Conservation (phyloP, 208 protist genomes). For the Leishmania mexicana region DNA sequence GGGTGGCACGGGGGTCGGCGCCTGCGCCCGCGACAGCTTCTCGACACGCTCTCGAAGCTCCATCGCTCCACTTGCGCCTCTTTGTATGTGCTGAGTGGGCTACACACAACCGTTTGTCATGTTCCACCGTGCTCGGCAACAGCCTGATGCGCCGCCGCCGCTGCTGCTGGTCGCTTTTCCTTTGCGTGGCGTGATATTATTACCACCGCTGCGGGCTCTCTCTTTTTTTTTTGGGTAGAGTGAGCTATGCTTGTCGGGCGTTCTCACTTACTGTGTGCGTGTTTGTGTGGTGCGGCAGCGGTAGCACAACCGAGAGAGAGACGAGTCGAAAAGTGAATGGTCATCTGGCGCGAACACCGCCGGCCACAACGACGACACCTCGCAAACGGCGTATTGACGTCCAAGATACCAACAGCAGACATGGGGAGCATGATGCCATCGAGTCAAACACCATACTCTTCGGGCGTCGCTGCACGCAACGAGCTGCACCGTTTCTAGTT, state of each 20-base stretch:
- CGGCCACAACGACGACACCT: background rate
- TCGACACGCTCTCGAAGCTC: conserved; percentile 53
- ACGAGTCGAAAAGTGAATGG: background rate
- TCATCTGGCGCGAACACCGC: background rate
- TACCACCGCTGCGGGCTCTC: background rate
- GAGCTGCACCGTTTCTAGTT: background rate
- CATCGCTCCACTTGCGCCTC: conserved; percentile 25
- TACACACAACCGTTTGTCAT: background rate
- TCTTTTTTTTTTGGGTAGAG: background rate
- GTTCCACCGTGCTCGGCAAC: background rate
- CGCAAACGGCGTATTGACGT: background rate
- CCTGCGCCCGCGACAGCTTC: conserved; percentile 41
- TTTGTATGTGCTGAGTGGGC: background rate
- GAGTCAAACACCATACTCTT: background rate
- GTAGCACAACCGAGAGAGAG: conserved; percentile 1
- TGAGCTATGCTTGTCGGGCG: background rate
- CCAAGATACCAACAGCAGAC: background rate
- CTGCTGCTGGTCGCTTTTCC: background rate
- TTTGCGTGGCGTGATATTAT: background rate
- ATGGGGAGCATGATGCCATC: background rate
- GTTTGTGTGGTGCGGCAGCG: background rate
- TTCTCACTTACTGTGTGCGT: background rate
- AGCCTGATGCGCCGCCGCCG: background rate
- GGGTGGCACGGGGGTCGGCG: conserved; percentile 40
- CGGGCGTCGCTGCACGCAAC: background rate